Base-by-base conservation (phyloP, 2,329 filamentous ascomycete genomes). In the Tolypocladium sp. region DNA sequence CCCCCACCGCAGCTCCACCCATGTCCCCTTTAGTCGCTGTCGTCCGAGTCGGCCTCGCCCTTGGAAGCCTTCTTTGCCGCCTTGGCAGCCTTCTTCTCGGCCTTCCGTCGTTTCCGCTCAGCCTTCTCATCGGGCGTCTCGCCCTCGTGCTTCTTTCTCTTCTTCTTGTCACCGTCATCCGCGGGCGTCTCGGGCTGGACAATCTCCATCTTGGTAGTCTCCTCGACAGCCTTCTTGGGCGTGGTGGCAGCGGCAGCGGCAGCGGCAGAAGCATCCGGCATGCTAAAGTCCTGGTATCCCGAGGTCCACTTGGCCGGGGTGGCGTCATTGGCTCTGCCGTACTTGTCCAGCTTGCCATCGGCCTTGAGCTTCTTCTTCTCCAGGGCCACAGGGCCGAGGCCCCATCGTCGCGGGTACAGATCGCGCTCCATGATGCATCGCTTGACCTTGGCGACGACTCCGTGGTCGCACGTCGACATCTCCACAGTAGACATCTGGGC, bases 341-440 rank as follows among this genome's bases (percentile, higher is more conserved):
- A 97, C 87, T 99, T 99, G 82, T 99, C 94, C 61, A 99, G 88
- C 79, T 97, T 96, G 76, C 94, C 94, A 67, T 91, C 90, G 57
- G 92, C 91, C 86, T 97, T 97, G 82, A 99, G 87, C 86, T 97
- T 97, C 89, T 99, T 99, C 87, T 99, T 99, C 83, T 97, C 92
- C 55, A 89, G 79, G 56, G 94, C 94, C 61, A 93, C 88, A 57
- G 94, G 93, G 63, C 94, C 94, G 71, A 97, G 85, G 66, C 94
- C 94, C 94, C 94, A 99, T 81, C 93, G 83, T 74, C 92, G 85
- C 64, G 94, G 94, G 83, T 99, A 99, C 61, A 97, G 83, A 74
- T 97, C 94, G 69, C 94, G 90, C 83, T 99, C 94, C 94, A 99
- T 99, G 76, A 99, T 99, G 77, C 92, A 96, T 69, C 94, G 89